A percentile compares a stretch with the other conserved stretches of the same genome.
phyloP scores from a whole-genome alignment of 306 rosid genomes.

The Carpinus fangiana region DNA sequence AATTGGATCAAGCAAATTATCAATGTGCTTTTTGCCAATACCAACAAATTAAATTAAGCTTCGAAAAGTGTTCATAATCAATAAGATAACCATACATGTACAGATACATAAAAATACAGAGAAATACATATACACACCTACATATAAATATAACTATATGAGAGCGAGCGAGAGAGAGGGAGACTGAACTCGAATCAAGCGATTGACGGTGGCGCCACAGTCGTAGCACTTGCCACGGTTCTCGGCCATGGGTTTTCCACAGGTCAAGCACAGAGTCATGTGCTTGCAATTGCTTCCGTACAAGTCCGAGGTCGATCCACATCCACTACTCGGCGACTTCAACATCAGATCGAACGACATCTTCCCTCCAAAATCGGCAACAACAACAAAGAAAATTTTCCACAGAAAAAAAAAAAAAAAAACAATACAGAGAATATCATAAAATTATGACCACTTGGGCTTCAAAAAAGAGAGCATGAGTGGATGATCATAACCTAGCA shows the following conservation, averaged over 20 bases:
- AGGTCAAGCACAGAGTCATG: conserved; percentile 77
- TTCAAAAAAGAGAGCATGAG: background rate
- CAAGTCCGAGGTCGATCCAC: conserved; percentile 73
- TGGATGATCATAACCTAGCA: background rate
- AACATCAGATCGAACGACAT: conserved; percentile 65
- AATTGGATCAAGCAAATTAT: background rate
- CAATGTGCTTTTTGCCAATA: background rate
- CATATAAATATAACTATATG: background rate
- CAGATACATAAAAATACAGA: background rate
- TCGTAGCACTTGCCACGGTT: conserved; percentile 68
- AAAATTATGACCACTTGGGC: background rate
- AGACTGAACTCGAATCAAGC: conserved; percentile 73
- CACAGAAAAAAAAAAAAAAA: background rate
- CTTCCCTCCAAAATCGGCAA: conserved; percentile 12
- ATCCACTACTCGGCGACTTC: conserved; percentile 72
- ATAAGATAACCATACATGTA: background rate
- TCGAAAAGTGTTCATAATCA: background rate
- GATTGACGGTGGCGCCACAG: conserved; percentile 71
- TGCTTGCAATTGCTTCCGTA: conserved; percentile 98
- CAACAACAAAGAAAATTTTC: conserved; percentile 1
- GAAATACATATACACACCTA: background rate
- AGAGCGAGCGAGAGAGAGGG: conserved; percentile 10
- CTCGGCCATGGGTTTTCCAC: conserved; percentile 87
- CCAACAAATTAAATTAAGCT: background rate
- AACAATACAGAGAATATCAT: background rate